Conservation (phyloP, 2,329 filamentous ascomycete genomes). For the Fusarium concolor region DNA sequence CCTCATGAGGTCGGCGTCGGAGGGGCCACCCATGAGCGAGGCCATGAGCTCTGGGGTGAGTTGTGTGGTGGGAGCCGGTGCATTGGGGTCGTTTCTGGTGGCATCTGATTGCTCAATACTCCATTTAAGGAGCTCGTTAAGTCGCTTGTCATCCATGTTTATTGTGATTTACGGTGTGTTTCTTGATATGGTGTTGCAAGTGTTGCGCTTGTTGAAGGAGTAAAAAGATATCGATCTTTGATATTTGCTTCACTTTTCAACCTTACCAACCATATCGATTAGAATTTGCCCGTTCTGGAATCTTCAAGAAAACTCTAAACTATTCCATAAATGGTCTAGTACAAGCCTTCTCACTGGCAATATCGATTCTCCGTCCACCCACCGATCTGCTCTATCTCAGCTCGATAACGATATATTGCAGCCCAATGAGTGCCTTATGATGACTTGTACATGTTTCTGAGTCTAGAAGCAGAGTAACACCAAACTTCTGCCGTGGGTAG, state of each 20-base stretch:
- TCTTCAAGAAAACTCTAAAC: slow-evolving; percentile 52
- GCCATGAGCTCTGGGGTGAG: slow-evolving; percentile 78
- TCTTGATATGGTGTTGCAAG: not conserved
- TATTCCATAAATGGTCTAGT: slow-evolving; percentile 47
- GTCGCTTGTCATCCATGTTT: slow-evolving; percentile 64
- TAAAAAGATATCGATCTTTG: slow-evolving; percentile 15
- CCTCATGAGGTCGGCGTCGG: slow-evolving; percentile 92
- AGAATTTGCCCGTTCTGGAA: slow-evolving; percentile 55
- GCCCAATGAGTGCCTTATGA: slow-evolving; percentile 6
- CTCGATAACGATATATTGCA: slow-evolving; percentile 15
- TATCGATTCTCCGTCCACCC: slow-evolving; percentile 33
- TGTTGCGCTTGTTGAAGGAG: slow-evolving; percentile 6
- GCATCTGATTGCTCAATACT: slow-evolving; percentile 64
- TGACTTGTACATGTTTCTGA: not conserved
- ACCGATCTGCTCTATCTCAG: slow-evolving; percentile 1
- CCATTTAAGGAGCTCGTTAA: slow-evolving; percentile 87
- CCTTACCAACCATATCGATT: slow-evolving; percentile 36
- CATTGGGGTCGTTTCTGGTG: slow-evolving; percentile 47
- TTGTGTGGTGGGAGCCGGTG: slow-evolving; percentile 51
- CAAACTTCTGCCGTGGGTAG: not conserved
- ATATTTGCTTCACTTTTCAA: slow-evolving; percentile 30
- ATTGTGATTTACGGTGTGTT: not conserved
- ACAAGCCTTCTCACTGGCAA: slow-evolving; percentile 11
- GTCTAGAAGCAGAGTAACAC: not conserved
- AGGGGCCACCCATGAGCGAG: slow-evolving; percentile 84